phyloP scores from a whole-genome alignment of 2,329 filamentous ascomycete genomes.

The Madurella fahalii region DNA sequence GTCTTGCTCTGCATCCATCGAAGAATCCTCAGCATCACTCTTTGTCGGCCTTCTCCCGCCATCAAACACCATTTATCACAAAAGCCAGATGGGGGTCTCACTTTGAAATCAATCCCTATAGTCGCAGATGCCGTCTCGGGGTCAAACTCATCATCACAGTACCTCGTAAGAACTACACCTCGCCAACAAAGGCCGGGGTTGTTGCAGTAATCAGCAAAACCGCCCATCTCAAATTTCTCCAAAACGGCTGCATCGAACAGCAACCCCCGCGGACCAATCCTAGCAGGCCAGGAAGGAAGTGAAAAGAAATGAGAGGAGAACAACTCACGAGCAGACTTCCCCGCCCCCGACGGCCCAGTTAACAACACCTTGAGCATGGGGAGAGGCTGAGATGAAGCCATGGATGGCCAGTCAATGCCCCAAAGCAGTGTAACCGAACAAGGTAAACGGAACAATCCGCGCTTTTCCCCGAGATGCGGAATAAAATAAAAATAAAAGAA shows the following conservation, averaged over 20 bases:
- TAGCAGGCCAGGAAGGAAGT: neutral
- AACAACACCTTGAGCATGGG: constrained; percentile 51
- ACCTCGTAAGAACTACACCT: constrained; percentile 46
- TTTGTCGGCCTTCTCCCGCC: neutral
- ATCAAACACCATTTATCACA: neutral
- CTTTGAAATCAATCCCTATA: constrained; percentile 56
- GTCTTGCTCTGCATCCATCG: constrained; percentile 43
- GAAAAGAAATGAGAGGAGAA: neutral
- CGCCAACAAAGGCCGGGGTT: neutral
- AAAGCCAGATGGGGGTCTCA: constrained; percentile 22
- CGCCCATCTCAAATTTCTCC: neutral
- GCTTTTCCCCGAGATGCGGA: too few species aligned
- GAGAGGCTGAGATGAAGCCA: constrained; percentile 25
- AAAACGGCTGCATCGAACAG: too few species aligned
- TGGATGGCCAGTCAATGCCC: too few species aligned
- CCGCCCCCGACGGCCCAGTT: constrained; percentile 53
- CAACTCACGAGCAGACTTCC: constrained; percentile 51
- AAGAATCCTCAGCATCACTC: neutral
- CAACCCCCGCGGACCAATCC: too few species aligned
- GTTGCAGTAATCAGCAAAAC: neutral
- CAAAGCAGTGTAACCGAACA: too few species aligned
- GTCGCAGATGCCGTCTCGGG: constrained; percentile 51
- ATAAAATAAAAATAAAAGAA: too few species aligned
- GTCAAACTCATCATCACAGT: constrained; percentile 56
- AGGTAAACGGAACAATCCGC: too few species aligned